Evolutionary conservation across 2,329 filamentous ascomycete species (phyloP).

Genomic region (Ceratocystis alfenasii): DNA sequence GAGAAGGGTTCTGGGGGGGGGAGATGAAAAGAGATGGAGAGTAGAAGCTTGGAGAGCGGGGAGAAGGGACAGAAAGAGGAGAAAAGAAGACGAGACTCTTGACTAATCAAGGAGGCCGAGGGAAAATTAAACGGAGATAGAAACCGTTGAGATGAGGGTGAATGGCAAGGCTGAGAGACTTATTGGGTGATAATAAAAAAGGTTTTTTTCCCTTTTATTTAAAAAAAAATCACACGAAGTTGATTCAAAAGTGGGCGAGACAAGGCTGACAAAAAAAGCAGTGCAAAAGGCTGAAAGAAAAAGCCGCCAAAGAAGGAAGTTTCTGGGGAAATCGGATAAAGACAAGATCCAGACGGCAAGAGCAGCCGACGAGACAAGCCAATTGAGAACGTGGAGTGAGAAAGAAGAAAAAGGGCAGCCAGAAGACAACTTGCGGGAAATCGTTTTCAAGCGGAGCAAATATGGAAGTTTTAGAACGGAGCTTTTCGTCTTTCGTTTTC

Average conservation of each 20-base stretch:
- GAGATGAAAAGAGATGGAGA: not conserved
- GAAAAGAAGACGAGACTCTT: not conserved
- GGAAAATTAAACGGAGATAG: not conserved
- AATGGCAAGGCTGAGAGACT: not conserved
- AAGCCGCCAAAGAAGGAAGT: not conserved
- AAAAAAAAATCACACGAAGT: conserved; percentile 7
- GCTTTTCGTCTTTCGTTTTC: not conserved
- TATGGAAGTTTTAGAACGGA: too few species aligned
- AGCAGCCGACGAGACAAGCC: not conserved
- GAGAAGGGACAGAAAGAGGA: not conserved
- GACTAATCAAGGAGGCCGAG: not conserved
- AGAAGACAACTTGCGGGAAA: too few species aligned
- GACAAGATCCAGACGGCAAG: not conserved
- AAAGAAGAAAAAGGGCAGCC: not conserved
- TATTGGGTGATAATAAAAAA: not conserved
- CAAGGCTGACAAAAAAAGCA: not conserved
- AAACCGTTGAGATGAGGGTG: not conserved
- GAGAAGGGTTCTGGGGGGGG: not conserved
- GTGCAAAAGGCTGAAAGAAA: not conserved
- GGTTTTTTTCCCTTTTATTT: not conserved
- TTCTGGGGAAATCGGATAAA: not conserved
- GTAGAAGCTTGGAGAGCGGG: not conserved
- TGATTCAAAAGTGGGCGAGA: not conserved
- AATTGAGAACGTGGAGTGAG: not conserved
- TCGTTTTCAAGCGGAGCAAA: too few species aligned